Evolutionary conservation across 176 grass and related monocot species (phyloP).

Genomic region (Tuctoria greenei): DNA sequence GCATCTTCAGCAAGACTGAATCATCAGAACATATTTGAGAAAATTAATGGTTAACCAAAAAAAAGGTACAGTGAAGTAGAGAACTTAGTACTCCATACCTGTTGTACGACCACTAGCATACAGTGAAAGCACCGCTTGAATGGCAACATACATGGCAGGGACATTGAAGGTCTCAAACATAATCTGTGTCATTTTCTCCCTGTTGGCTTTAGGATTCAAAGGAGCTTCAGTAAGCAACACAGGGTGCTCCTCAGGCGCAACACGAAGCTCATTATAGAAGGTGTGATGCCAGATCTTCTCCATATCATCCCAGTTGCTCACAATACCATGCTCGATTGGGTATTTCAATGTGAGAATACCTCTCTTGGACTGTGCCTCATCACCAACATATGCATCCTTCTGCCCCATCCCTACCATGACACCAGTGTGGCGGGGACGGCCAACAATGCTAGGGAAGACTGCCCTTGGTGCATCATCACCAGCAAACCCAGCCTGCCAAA

Average conservation of each 20-base stretch:
- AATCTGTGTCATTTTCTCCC: conserved; percentile 50
- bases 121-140: conserved; percentile 41
- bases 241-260: conserved; percentile 45
- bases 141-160: conserved; percentile 44
- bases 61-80: background rate
- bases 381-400: conserved; percentile 45
- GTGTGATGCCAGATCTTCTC: conserved; percentile 45
- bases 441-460: conserved; percentile 48
- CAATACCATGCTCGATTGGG: conserved; percentile 41
- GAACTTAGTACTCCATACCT: background rate
- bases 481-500: conserved; percentile 42
- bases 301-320: conserved; percentile 49
- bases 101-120: conserved; percentile 42
- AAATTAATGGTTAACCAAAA: background rate
- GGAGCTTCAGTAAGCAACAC: conserved; percentile 43
- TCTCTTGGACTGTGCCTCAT: conserved; percentile 45
- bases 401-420: conserved; percentile 47
- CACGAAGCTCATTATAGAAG: conserved; percentile 45
- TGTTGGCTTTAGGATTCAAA: conserved; percentile 40
- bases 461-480: conserved; percentile 45
- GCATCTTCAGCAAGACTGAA: background rate
- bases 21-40: background rate
- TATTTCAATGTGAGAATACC: conserved; percentile 43
- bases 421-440: conserved; percentile 40
- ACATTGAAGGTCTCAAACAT: conserved; percentile 46